Evolutionary conservation across 345 rosid genomes (phyloP).

Genomic region (Brassica incana): DNA sequence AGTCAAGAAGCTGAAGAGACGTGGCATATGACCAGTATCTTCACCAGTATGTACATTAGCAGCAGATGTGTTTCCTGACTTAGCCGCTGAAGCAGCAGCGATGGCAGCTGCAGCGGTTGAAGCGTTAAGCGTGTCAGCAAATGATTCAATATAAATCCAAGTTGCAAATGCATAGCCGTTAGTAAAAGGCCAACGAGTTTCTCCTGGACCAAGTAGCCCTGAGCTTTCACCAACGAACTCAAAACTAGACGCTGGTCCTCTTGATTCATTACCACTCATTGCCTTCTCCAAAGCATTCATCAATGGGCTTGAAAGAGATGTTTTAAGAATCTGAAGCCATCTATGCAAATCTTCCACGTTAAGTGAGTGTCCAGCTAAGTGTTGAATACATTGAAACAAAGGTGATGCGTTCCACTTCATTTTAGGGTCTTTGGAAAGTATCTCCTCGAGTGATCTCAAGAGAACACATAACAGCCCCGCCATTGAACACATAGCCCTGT

Average conservation of each 20-base stretch:
- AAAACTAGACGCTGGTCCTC: conserved; percentile 84
- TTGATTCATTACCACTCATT: conserved; percentile 81
- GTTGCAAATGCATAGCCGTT: conserved; percentile 95
- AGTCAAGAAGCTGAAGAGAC: conserved; percentile 87
- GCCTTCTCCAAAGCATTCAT: conserved; percentile 84
- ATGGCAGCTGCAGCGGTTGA: conserved; percentile 95
- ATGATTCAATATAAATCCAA: conserved; percentile 97
- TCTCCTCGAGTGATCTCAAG: conserved; percentile 75
- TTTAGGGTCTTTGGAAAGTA: conserved; percentile 54
- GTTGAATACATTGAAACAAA: conserved; percentile 78
- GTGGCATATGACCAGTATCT: conserved; percentile 94
- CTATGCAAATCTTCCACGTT: conserved; percentile 66
- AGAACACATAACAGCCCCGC: conserved; percentile 88
- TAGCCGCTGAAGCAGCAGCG: conserved; percentile 94
- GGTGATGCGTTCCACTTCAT: conserved; percentile 72
- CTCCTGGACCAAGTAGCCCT: conserved; percentile 98
- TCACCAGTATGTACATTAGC: conserved; percentile 92
- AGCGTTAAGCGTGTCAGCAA: conserved; percentile 90
- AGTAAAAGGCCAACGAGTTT: conserved; percentile 92
- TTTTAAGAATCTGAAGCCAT: conserved; percentile 73
- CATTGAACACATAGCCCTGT: conserved; percentile 93
- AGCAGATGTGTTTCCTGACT: conserved; percentile 81
- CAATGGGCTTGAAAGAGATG: conserved; percentile 58
- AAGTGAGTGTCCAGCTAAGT: conserved; percentile 87
- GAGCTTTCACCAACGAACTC: conserved; percentile 96